phyloP scores from a whole-genome alignment of 768 basidiomycete species.

The Coprinellus aureogranulatus region DNA sequence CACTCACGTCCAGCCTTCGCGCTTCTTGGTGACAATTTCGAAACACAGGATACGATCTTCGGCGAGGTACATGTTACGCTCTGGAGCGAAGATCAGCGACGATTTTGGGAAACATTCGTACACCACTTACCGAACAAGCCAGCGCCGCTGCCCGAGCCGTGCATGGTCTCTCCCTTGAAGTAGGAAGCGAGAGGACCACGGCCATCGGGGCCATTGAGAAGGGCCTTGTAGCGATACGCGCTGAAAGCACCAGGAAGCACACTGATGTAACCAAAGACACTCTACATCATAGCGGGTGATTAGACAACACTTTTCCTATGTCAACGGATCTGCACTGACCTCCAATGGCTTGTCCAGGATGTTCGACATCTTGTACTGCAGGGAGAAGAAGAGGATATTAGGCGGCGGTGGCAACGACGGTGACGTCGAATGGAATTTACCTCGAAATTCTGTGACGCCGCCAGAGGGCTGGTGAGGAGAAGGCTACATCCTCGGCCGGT shows the following conservation, averaged over 20 bases:
- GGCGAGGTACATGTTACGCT: slow-evolving; percentile 90
- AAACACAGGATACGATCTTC: slow-evolving; percentile 91
- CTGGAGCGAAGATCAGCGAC: slow-evolving; percentile 15
- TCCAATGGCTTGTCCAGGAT: slow-evolving; percentile 95
- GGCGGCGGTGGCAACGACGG: background rate
- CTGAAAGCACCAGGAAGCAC: slow-evolving; percentile 92
- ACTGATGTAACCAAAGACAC: slow-evolving; percentile 83
- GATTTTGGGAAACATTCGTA: background rate
- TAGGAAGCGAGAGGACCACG: slow-evolving; percentile 89
- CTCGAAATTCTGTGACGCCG: slow-evolving; percentile 96
- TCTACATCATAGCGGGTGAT: too few relatives aligned
- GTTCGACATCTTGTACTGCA: slow-evolving; percentile 91
- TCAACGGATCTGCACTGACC: slow-evolving; percentile 44
- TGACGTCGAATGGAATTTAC: slow-evolving; percentile 27
- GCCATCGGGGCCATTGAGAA: slow-evolving; percentile 83
- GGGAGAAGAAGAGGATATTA: slow-evolving; percentile 8
- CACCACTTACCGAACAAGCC: slow-evolving; percentile 61
- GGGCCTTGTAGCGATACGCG: slow-evolving; percentile 85
- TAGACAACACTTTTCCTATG: too few relatives aligned
- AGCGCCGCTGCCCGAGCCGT: slow-evolving; percentile 57
- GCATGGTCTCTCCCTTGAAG: slow-evolving; percentile 91
- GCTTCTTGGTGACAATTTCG: slow-evolving; percentile 89
- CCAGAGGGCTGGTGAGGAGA: slow-evolving; percentile 70
- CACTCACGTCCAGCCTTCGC: slow-evolving; percentile 76
- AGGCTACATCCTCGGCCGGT: slow-evolving; percentile 70